These are phyloP conservation scores for Pneumocystis jirovecii DNA, from an alignment of 1,139 yeast species.

Conservation along the genomic window DNA sequence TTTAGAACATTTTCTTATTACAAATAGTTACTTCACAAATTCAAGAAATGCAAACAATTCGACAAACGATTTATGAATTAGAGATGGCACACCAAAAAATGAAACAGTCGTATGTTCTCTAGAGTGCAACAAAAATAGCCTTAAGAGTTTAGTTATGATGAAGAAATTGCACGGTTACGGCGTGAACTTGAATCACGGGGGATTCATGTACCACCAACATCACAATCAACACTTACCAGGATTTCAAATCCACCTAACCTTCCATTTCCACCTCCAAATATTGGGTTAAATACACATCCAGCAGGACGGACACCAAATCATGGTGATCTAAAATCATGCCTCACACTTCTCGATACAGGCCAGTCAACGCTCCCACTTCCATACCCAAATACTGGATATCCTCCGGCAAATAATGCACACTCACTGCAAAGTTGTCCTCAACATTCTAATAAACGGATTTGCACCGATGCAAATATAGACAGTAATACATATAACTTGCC, in stretches of 20 bases:
- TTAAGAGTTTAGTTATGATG: constrained; percentile 43
- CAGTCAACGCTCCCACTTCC: not conserved
- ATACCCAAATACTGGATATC: not conserved
- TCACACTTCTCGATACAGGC: not conserved
- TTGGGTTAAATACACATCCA: not conserved
- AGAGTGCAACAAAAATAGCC: not conserved
- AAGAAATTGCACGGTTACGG: constrained; percentile 73
- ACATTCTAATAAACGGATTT: not conserved
- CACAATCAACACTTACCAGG: constrained; percentile 12
- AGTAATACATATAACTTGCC: not conserved
- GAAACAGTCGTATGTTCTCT: constrained; percentile 49
- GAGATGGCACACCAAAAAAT: constrained; percentile 89
- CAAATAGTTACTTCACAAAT: constrained; percentile 59
- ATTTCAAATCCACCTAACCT: constrained; percentile 2
- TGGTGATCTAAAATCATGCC: not conserved
- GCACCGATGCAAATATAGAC: not conserved
- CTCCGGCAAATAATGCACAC: not conserved
- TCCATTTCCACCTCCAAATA: constrained; percentile 6
- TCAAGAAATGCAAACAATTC: constrained; percentile 84
- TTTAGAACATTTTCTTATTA: not conserved
- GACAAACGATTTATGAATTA: constrained; percentile 85
- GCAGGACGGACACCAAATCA: not conserved
- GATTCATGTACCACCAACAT: constrained; percentile 15
- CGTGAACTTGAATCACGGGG: constrained; percentile 55
- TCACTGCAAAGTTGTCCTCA: not conserved